Base-by-base conservation (phyloP, 441 rosid genomes). In the Aquilaria agallochum region DNA sequence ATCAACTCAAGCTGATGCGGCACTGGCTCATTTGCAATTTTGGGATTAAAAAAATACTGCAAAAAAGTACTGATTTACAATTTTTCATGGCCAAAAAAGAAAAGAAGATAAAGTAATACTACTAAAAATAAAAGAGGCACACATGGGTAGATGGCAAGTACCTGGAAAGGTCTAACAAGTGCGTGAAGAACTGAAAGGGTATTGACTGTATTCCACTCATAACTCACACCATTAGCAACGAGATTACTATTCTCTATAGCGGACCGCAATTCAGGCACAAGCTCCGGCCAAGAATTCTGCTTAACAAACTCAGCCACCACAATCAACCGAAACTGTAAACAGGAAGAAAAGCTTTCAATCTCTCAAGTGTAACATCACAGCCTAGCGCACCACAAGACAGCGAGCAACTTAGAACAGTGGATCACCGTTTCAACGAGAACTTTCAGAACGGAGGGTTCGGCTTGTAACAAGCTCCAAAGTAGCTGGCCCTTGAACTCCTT, bases 31-130 rank as follows among this genome's bases (percentile, higher is more conserved):
- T 72, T 76, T 5, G 76, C 84, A 76, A 88, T 80, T 80, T 86
- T 88, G 56, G 97, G 97, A 67, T 84, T 81, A 73, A 91, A 62
- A 74, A 88, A 91, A 71, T 88, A 91, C 97, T 91, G 80, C 58
- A 65, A 67, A 53, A 58, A 59, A 67, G 58, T 30, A 31, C 27
- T 20, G 27, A 20, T 20, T 20, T 20, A 20, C 57, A 30, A 27
- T 14, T 33, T 44, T 33, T 64, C 34, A 49, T 57, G 32, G 15
- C 47, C 55, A 20, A 47, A 36, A 42, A 20, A 20, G 27, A 20
- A 59, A 48, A 2, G 30, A 52, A 67, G 53, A 52, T 53, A 66
- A 59, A 30, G 31, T 59, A 11, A 20, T 1, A 34, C 58, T 36
- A 40, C 31, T 53, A 34, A 34, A 7, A 56, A 30, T 48, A 53